These are phyloP conservation scores for Fusarium nisikadoi DNA, from an alignment of 2,329 filamentous ascomycete genomes.

Conservation along the genomic window DNA sequence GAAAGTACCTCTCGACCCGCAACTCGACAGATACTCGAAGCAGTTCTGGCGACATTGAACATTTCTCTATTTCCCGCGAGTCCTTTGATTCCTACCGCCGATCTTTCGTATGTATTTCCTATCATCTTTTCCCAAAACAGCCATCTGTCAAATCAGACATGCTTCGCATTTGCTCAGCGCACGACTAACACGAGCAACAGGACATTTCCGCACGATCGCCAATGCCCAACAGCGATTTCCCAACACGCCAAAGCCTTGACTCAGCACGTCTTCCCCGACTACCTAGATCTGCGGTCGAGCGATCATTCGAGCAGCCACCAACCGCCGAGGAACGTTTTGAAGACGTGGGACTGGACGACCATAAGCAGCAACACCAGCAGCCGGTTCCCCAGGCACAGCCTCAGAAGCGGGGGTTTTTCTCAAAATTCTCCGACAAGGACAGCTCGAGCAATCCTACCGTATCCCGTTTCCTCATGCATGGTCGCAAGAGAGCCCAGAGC, in stretches of 20 bases:
- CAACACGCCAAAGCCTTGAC: slow-evolving; percentile 83
- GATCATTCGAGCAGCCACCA: slow-evolving; percentile 69
- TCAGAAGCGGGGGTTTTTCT: slow-evolving; percentile 77
- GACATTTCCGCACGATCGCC: slow-evolving; percentile 92
- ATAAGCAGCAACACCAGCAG: slow-evolving; percentile 54
- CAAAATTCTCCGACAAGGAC: slow-evolving; percentile 71
- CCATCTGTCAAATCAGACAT: not conserved
- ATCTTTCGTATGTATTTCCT: slow-evolving; percentile 78
- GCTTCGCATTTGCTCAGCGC: slow-evolving; percentile 1
- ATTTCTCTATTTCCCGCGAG: slow-evolving; percentile 94
- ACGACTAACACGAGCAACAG: slow-evolving; percentile 57
- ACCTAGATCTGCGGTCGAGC: slow-evolving; percentile 69
- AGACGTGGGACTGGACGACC: slow-evolving; percentile 88
- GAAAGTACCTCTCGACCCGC: slow-evolving; percentile 62
- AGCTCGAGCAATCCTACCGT: slow-evolving; percentile 52
- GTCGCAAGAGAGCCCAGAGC: slow-evolving; percentile 73
- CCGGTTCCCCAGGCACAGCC: slow-evolving; percentile 40
- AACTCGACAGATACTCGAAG: slow-evolving; percentile 66
- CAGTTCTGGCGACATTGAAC: slow-evolving; percentile 84
- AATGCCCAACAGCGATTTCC: slow-evolving; percentile 67
- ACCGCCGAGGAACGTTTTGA: slow-evolving; percentile 86
- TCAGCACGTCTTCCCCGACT: slow-evolving; percentile 73
- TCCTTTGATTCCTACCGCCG: slow-evolving; percentile 97
- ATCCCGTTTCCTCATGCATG: slow-evolving; percentile 73
- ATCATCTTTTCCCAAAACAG: not conserved